These are phyloP conservation scores for Kodamaea alishanica DNA, from an alignment of 1,139 yeast genomes.

Conservation along the genomic window DNA sequence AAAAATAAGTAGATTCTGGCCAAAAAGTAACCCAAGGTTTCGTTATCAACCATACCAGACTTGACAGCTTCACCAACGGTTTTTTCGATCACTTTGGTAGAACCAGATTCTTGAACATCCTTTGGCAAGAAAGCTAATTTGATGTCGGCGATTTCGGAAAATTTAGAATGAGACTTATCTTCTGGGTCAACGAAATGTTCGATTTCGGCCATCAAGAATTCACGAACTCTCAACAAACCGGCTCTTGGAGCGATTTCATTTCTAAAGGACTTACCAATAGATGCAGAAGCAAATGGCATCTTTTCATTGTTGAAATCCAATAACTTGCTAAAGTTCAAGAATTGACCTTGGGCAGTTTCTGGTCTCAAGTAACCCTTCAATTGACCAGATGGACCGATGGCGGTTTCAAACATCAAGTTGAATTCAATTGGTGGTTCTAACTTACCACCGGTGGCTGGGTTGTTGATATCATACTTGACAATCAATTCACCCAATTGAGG, in stretches of 20 bases:
- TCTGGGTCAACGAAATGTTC: constrained; percentile 97
- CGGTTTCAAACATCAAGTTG: constrained; percentile 98
- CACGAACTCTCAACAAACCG: constrained; percentile 96
- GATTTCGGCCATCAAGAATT: constrained; percentile 98
- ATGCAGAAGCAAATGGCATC: constrained; percentile 99
- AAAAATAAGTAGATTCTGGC: constrained; percentile 89
- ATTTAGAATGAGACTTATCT: constrained; percentile 78
- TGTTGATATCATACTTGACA: constrained; percentile 72
- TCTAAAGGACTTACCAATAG: constrained; percentile 97
- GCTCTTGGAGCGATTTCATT: constrained; percentile 98
- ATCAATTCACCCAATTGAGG: constrained; percentile 87
- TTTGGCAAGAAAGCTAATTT: constrained; percentile 78
- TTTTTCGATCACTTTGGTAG: constrained; percentile 59
- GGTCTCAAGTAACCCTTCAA: constrained; percentile 95
- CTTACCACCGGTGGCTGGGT: constrained; percentile 85
- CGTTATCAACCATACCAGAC: constrained; percentile 87
- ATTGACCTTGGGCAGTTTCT: constrained; percentile 99
- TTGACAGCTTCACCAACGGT: constrained; percentile 88
- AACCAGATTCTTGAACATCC: constrained; percentile 82
- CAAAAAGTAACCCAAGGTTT: constrained; percentile 94
- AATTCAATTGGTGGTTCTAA: constrained; percentile 91
- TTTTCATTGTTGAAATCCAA: constrained; percentile 92
- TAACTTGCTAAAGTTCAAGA: constrained; percentile 88
- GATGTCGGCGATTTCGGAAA: constrained; percentile 69
- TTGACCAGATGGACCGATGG: constrained; percentile 97